Base-by-base conservation (phyloP, 2,329 filamentous ascomycete species). In the Orbilia javanica region DNA sequence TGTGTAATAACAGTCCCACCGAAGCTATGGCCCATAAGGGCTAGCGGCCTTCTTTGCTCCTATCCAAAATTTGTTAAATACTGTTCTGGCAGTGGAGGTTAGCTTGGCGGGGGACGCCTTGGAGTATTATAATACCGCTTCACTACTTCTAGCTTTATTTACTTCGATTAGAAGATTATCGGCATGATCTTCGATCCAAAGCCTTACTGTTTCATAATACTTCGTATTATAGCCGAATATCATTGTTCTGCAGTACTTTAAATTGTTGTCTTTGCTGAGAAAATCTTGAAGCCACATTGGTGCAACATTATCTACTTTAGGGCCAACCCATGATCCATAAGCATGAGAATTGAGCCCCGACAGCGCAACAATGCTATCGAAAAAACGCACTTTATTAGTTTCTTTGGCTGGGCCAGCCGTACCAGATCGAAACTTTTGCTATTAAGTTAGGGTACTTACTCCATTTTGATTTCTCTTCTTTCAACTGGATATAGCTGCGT, bases 201-300 rank as follows among this genome's bases (percentile, higher is more conserved):
- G 39, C 3, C 67, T 52, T 0, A 27, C 62, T n/a, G n/a, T n/a
- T n/a, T n/a, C n/a, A n/a, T n/a, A n/a, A 1, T 79, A 65, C 15
- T 79, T 80, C 4, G 78, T 63, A 48, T 80, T 79, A 18, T 81
- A 80, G 4, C 76, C 79, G 39, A 73, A 80, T 34, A 67, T 79
- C 78, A 80, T 78, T 7, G 63, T 73, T 27, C 79, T 55, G 27
- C 79, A 81, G 13, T 71, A 13, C 2, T 68, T 75, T 22, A 75
- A n/a, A 3, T 69, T 15, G 0, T 50, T 15, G 46, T 81, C 78
- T 0, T 60, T 6, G 4, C n/a, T 1, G 2, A 80, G 66, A 44
- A 80, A 81, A 39, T 81, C 64, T 10, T 69, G 74, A n/a, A 80
- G 79, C 80, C 79, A 81, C 79, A 80, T 80, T 27, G 55, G 42